Evolutionary conservation across 176 grass and related monocot genomes (phyloP).

Genomic region (Carex parvula): DNA sequence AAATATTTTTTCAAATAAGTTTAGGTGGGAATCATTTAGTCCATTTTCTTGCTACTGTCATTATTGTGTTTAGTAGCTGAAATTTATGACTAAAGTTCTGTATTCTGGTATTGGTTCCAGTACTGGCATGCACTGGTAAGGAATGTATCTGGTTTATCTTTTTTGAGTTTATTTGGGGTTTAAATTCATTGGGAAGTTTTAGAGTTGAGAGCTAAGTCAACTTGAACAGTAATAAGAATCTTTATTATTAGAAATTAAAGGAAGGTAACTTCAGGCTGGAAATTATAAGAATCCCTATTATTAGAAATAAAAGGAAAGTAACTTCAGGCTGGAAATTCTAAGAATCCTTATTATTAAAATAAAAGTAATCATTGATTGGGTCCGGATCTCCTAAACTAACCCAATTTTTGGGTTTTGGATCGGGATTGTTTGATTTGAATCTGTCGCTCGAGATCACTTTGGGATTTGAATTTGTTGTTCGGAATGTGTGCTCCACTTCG

Average conservation of each 20-base stretch:
- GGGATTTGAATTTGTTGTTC: too few relatives aligned
- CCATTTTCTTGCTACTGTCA: background rate
- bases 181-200: background rate
- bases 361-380: background rate
- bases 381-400: too few relatives aligned
- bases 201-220: background rate
- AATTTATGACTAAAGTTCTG: background rate
- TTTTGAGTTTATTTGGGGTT: background rate
- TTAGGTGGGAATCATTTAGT: background rate
- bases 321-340: background rate
- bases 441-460: too few relatives aligned
- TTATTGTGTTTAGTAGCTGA: background rate
- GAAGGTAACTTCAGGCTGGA: background rate
- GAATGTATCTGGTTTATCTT: background rate
- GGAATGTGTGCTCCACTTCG: too few relatives aligned
- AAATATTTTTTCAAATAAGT: background rate
- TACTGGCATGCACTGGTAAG: background rate
- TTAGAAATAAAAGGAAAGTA: background rate
- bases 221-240: background rate
- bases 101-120: background rate
- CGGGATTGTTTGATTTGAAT: too few relatives aligned
- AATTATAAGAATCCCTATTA: background rate
- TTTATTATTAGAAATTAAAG: too few relatives aligned
- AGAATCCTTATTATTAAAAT: background rate
- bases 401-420: too few relatives aligned